These are phyloP conservation scores for Trametes hirsuta DNA, from an alignment of 1,284 basidiomycete genomes.

Conservation along the genomic window DNA sequence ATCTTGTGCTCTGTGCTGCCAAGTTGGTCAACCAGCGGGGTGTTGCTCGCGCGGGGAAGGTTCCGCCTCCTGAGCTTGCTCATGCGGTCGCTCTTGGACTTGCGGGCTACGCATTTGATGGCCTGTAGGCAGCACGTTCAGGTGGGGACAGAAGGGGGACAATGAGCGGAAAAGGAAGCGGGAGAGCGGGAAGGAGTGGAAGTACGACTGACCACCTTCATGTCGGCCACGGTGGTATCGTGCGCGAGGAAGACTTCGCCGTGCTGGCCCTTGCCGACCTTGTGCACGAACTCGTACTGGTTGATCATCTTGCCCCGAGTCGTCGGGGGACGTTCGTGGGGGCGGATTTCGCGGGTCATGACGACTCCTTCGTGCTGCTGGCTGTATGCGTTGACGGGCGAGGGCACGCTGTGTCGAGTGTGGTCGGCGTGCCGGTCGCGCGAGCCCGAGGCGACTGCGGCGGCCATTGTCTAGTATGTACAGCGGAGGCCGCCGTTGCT, in stretches of 20 bases:
- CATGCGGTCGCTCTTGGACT: constrained; percentile 59
- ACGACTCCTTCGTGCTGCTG: constrained; percentile 45
- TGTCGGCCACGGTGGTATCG: constrained; percentile 50
- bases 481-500: constrained; percentile 19
- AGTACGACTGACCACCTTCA: constrained; percentile 41
- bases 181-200: not conserved
- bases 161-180: not conserved
- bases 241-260: constrained; percentile 78
- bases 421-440: constrained; percentile 18
- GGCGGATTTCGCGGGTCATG: constrained; percentile 57
- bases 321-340: constrained; percentile 4
- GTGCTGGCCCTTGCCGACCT: constrained; percentile 82
- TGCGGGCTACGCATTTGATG: constrained; percentile 80
- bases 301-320: constrained; percentile 61
- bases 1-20: constrained; percentile 82
- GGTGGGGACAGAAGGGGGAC: not conserved
- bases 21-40: constrained; percentile 60
- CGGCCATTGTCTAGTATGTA: constrained; percentile 29
- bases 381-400: constrained; percentile 14
- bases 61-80: constrained; percentile 59
- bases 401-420: constrained; percentile 22
- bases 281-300: constrained; percentile 73
- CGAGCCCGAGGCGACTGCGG: constrained; percentile 23
- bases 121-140: constrained; percentile 51
- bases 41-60: constrained; percentile 55